Evolutionary conservation across 2,329 filamentous ascomycete genomes (phyloP).

Genomic region (Alternaria ethzedia): DNA sequence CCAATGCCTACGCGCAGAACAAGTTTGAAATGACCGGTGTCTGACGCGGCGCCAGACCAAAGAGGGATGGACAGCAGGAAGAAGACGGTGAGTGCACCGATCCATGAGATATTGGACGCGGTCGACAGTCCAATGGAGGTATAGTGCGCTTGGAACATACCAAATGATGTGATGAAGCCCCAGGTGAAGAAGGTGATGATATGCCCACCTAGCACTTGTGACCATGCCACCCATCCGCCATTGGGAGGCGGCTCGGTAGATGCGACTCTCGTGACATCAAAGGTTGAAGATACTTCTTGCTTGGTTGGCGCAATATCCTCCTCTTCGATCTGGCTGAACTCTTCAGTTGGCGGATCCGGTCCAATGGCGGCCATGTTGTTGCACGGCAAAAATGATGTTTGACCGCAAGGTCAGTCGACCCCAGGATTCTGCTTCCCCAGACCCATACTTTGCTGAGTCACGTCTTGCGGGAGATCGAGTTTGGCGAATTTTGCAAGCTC

Average conservation of each 20-base stretch:
- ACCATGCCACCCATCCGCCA: constrained; percentile 55
- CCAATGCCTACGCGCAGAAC: constrained; percentile 34
- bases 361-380: constrained; percentile 5
- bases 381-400: not conserved
- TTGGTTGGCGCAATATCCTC: not conserved
- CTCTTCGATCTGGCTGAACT: not conserved
- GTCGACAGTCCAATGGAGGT: constrained; percentile 13
- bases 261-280: constrained; percentile 6
- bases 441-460: constrained; percentile 6
- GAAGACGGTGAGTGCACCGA: constrained; percentile 42
- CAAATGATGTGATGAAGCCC: constrained; percentile 41
- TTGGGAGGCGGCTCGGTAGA: constrained; percentile 38
- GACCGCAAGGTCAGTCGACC: not conserved
- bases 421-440: not conserved
- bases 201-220: constrained; percentile 49
- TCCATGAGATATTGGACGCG: constrained; percentile 41
- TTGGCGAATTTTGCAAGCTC: not conserved
- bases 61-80: constrained; percentile 38
- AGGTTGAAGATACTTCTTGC: not conserved
- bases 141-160: constrained; percentile 44
- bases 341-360: not conserved
- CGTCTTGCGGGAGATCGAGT: not conserved
- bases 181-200: constrained; percentile 52
- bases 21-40: constrained; percentile 36
- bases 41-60: constrained; percentile 35